phyloP scores from a whole-genome alignment of 805 yeast species.

The Candida chilensis region DNA sequence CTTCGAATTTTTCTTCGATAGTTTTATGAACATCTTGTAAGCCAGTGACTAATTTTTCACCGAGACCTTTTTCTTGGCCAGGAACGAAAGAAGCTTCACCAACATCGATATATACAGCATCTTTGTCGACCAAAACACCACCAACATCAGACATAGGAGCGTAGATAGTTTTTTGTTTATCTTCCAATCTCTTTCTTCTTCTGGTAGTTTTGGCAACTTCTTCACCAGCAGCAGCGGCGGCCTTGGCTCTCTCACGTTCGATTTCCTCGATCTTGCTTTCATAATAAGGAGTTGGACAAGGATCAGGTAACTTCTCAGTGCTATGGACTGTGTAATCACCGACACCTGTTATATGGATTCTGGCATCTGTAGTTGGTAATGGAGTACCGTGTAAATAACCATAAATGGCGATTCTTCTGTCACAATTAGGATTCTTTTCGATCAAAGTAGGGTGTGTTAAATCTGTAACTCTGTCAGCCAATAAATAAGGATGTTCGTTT shows the following conservation, averaged over 20 bases:
- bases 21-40: conserved; percentile 64
- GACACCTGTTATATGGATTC: conserved; percentile 90
- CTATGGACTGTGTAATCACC: conserved; percentile 77
- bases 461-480: conserved; percentile 89
- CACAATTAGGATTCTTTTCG: conserved; percentile 72
- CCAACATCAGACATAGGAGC: conserved; percentile 99
- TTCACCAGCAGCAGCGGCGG: conserved; percentile 55
- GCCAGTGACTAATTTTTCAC: conserved; percentile 77
- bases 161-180: conserved; percentile 85
- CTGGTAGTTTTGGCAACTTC: conserved; percentile 39
- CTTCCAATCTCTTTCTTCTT: conserved; percentile 87
- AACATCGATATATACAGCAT: conserved; percentile 91
- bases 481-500: conserved; percentile 91
- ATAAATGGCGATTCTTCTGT: conserved; percentile 83
- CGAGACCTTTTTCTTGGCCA: conserved; percentile 69
- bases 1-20: conserved; percentile 45
- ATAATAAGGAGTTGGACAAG: conserved; percentile 94
- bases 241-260: conserved; percentile 64
- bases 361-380: conserved; percentile 53
- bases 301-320: conserved; percentile 91
- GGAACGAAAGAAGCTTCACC: conserved; percentile 52
- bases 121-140: conserved; percentile 93
- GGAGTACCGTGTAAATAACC: conserved; percentile 96
- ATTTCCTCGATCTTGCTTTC: conserved; percentile 79
- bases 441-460: conserved; percentile 85